Evolutionary conservation across 2,329 filamentous ascomycete species (phyloP).

Genomic region (Chalara sp.): DNA sequence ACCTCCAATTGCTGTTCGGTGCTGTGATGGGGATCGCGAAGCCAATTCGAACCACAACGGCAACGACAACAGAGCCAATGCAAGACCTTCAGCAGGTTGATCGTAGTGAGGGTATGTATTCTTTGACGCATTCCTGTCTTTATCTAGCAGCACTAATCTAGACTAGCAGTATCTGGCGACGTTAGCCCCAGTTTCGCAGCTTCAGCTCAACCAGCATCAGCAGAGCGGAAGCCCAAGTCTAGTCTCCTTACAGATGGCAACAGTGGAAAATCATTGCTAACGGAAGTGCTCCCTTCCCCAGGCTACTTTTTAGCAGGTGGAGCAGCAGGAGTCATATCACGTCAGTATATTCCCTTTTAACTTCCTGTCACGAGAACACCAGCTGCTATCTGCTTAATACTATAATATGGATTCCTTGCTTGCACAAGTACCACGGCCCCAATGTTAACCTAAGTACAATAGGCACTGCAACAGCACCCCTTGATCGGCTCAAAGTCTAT

Average conservation of each 20-base stretch:
- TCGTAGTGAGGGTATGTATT: too few relatives aligned
- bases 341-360: slow-evolving; percentile 28
- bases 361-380: too few relatives aligned
- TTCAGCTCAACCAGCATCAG: too few relatives aligned
- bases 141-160: neutral
- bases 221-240: neutral
- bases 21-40: slow-evolving; percentile 62
- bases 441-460: neutral
- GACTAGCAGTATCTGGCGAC: neutral
- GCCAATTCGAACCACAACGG: slow-evolving; percentile 20
- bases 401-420: too few relatives aligned
- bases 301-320: slow-evolving; percentile 98
- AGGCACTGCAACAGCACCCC: slow-evolving; percentile 79
- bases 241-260: slow-evolving; percentile 8
- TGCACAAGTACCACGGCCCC: too few relatives aligned
- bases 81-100: too few relatives aligned
- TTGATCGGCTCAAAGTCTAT: slow-evolving; percentile 96
- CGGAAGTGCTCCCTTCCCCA: slow-evolving; percentile 58
- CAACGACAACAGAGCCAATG: slow-evolving; percentile 2
- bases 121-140: neutral
- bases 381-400: too few relatives aligned
- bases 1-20: slow-evolving; percentile 57
- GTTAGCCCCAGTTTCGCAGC: neutral
- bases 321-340: slow-evolving; percentile 86
- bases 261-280: slow-evolving; percentile 22